phyloP scores from a whole-genome alignment of 805 yeast genomes.

The Suhomyces faveliae region DNA sequence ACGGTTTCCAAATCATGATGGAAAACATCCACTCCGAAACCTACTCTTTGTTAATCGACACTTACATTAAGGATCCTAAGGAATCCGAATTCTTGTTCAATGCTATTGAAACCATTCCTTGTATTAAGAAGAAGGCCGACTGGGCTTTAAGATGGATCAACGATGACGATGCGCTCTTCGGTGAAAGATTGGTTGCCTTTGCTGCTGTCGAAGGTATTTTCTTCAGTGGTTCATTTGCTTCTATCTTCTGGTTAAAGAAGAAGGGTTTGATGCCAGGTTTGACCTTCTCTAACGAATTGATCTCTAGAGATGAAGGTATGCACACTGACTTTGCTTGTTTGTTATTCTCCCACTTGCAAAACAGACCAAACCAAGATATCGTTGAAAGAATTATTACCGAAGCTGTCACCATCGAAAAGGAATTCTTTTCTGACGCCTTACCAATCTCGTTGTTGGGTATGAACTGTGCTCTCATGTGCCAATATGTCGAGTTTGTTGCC shows the following conservation, averaged over 20 bases:
- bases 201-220: slow-evolving; percentile 99
- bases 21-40: slow-evolving; percentile 98
- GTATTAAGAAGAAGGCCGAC: slow-evolving; percentile 95
- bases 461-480: slow-evolving; percentile 93
- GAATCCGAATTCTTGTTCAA: slow-evolving; percentile 88
- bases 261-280: slow-evolving; percentile 99
- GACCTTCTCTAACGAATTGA: slow-evolving; percentile 95
- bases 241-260: slow-evolving; percentile 98
- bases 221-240: slow-evolving; percentile 97
- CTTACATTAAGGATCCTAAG: slow-evolving; percentile 93
- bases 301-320: slow-evolving; percentile 97
- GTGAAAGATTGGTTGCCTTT: slow-evolving; percentile 94
- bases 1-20: slow-evolving; percentile 99
- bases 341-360: slow-evolving; percentile 86
- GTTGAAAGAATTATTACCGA: slow-evolving; percentile 87
- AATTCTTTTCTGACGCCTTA: slow-evolving; percentile 90
- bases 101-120: slow-evolving; percentile 94
- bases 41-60: slow-evolving; percentile 89
- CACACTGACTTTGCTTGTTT: slow-evolving; percentile 98
- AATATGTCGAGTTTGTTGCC: slow-evolving; percentile 96
- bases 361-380: slow-evolving; percentile 78
- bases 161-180: slow-evolving; percentile 84
- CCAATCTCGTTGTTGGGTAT: slow-evolving; percentile 93
- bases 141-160: slow-evolving; percentile 99
- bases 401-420: slow-evolving; percentile 93